Conservation (phyloP, 2,329 filamentous ascomycete genomes). For the Penicillium concentricum region DNA sequence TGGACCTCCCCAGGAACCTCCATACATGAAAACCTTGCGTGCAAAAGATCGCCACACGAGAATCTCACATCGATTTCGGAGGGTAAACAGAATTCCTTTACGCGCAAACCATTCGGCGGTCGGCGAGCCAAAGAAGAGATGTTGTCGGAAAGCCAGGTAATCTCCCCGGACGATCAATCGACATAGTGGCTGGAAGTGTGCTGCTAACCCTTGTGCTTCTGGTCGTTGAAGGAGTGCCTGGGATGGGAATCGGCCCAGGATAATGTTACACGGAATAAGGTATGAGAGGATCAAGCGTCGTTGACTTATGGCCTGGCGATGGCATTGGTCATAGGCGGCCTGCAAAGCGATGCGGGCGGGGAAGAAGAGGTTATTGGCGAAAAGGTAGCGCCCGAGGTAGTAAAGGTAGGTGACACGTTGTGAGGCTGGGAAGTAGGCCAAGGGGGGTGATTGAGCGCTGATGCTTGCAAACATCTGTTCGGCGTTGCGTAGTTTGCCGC, state of each 20-base stretch:
- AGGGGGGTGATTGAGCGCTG: conserved; percentile 74
- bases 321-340: conserved; percentile 75
- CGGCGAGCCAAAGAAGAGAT: conserved; percentile 55
- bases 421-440: conserved; percentile 77
- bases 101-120: conserved; percentile 72
- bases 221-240: conserved; percentile 63
- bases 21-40: conserved; percentile 73
- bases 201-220: conserved; percentile 64
- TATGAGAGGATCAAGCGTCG: conserved; percentile 78
- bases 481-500: conserved; percentile 76
- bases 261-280: conserved; percentile 77
- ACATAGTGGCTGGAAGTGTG: conserved; percentile 72
- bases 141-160: conserved; percentile 68
- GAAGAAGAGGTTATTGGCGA: conserved; percentile 79
- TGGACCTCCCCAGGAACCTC: conserved; percentile 64
- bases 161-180: conserved; percentile 71
- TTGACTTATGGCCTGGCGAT: conserved; percentile 60
- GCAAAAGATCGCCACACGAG: conserved; percentile 82
- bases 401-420: conserved; percentile 92
- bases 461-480: conserved; percentile 90
- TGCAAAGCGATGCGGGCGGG: conserved; percentile 74
- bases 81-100: conserved; percentile 71
- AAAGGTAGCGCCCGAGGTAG: conserved; percentile 87
- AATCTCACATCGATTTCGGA: conserved; percentile 75
- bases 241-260: conserved; percentile 80